Conservation (phyloP, 345 rosid genomes). For the Diplotaxis tenuifolia region DNA sequence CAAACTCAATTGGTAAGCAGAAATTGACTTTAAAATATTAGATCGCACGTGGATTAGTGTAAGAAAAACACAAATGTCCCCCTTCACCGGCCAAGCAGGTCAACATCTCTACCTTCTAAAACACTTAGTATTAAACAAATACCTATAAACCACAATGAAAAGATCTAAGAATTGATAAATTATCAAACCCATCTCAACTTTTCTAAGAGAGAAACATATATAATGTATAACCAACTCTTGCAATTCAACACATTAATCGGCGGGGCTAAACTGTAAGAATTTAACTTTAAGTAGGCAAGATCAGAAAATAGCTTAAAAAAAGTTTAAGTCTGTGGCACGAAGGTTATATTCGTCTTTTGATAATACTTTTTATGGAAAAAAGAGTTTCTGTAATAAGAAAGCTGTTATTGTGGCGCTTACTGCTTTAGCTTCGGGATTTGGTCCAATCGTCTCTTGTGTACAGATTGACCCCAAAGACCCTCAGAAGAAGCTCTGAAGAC, state of each 20-base stretch:
- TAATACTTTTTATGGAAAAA: neutral
- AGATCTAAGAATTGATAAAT: neutral
- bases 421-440: conserved; percentile 36
- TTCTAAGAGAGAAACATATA: neutral
- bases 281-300: neutral
- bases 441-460: conserved; percentile 33
- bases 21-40: conserved; percentile 33
- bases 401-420: conserved; percentile 36
- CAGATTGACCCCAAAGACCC: conserved; percentile 26
- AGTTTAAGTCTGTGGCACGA: neutral
- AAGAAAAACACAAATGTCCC: conserved; percentile 32
- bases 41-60: conserved; percentile 36
- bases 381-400: conserved; percentile 20
- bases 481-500: conserved; percentile 4
- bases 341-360: conserved; percentile 27
- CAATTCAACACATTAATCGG: neutral
- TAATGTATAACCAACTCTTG: neutral
- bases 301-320: neutral
- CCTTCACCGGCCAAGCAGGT: conserved; percentile 41
- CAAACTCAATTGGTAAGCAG: conserved; percentile 24
- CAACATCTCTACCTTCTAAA: conserved; percentile 38
- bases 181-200: conserved; percentile 1
- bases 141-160: conserved; percentile 12
- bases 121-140: conserved; percentile 7
- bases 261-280: conserved; percentile 11